A percentile compares a stretch with the other conserved stretches of the same genome.
These are phyloP conservation scores for Kodamaea hsintzibuensis DNA, from an alignment of 805 yeast species.

Conservation along the genomic window DNA sequence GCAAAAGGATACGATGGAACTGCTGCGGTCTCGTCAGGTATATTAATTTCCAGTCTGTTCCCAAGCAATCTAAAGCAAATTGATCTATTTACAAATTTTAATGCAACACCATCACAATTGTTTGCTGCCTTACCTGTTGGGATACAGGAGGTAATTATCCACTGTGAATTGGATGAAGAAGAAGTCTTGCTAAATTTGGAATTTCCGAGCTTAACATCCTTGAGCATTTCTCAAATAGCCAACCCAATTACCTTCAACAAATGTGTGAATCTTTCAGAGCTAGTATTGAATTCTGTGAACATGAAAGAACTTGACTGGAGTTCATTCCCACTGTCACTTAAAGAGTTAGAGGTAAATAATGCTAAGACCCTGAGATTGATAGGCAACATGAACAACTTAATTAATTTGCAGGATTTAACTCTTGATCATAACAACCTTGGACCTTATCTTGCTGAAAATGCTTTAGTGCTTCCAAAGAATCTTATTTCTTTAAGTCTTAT, in stretches of 20 bases:
- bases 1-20: no score
- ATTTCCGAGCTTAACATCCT: background rate
- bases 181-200: background rate
- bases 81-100: no score
- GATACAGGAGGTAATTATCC: no score
- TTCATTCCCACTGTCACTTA: background rate
- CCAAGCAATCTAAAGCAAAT: background rate
- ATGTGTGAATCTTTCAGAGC: background rate
- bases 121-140: background rate
- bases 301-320: background rate
- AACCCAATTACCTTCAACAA: background rate
- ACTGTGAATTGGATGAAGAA: background rate
- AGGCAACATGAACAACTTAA: background rate
- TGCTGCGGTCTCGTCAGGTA: background rate
- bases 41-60: background rate
- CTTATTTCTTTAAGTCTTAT: background rate
- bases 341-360: no score
- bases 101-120: background rate
- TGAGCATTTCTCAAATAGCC: background rate
- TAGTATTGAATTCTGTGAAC: no score
- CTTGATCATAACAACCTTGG: background rate
- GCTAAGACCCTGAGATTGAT: background rate
- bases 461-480: background rate
- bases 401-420: no score
- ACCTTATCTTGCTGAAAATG: background rate